Evolutionary conservation across 2,329 filamentous ascomycete genomes (phyloP).

Genomic region (Neoscytalidium dimidiatum): DNA sequence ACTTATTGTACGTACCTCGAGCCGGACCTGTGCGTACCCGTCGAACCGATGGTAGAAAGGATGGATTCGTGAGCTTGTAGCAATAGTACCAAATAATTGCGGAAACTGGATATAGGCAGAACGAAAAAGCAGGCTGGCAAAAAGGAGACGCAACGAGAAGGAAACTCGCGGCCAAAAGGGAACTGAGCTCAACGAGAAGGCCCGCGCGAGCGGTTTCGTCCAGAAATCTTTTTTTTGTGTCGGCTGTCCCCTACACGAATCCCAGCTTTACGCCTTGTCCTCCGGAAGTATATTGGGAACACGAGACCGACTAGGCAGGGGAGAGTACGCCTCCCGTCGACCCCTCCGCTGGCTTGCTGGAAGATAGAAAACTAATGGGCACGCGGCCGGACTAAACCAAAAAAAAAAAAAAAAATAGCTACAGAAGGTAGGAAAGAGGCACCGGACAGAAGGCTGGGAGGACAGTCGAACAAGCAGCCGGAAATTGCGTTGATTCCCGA

Average conservation of each 20-base stretch:
- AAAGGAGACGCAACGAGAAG: not conserved
- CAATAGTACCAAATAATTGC: conserved; percentile 2
- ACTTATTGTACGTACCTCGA: not conserved
- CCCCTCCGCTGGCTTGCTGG: conserved; percentile 1
- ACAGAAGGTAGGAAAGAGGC: conserved; percentile 23
- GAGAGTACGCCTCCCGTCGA: too few relatives aligned
- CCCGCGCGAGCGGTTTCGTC: conserved; percentile 43
- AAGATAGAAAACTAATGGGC: conserved; percentile 5
- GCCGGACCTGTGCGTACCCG: not conserved
- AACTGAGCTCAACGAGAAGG: conserved; percentile 24
- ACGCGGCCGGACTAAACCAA: conserved; percentile 1
- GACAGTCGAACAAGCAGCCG: conserved; percentile 1
- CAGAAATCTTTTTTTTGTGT: conserved; percentile 17
- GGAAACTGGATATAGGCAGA: conserved; percentile 9
- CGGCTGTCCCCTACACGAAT: conserved; percentile 5
- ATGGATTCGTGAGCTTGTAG: conserved; percentile 11
- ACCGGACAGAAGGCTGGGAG: conserved; percentile 17
- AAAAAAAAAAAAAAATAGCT: conserved; percentile 2
- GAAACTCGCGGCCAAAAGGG: not conserved
- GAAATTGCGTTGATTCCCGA: not conserved
- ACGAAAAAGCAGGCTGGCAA: not conserved
- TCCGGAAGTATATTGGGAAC: not conserved
- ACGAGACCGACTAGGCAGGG: too few relatives aligned
- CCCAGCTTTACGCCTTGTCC: conserved; percentile 3
- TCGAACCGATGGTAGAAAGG: not conserved